Evolutionary conservation across 2,329 filamentous ascomycete species (phyloP), one percentile per base, ranked within the genome.

Genomic region (Alternaria dauci): DNA sequence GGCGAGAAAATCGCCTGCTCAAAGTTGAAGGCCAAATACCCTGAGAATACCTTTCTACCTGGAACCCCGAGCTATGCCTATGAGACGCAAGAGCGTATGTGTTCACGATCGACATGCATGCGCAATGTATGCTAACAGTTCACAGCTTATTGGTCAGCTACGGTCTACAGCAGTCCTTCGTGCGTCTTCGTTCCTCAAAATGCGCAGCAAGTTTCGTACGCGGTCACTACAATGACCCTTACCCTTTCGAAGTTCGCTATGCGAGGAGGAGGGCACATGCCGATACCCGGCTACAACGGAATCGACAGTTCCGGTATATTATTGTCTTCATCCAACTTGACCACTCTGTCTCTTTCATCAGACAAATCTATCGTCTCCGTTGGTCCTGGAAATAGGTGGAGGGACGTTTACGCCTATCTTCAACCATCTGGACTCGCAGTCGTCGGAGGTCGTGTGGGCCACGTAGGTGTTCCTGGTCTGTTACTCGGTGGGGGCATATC

Each of bases 341-440:
- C 63, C 16, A 58, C 65, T 8, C 51, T 74, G 16, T 59, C 58
- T 9, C 66, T 72, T 8, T 71, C 68, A 4, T 41, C 65, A 1
- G 72, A 75, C 62, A 66, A 70, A 44, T 55, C 66, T 1, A 58
- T 51, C 2, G 61, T 76, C 8, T 66, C 59, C 4, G 63, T 77
- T 14, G 75, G 74, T 1, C 65, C 76, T 16, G 76, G 76, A 1
- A 65, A 71, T 9, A 59, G 66, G 43, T 77, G 76, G 75, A 65
- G 65, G 8, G 67, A 76, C 38, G 74, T 77, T 1, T 78, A 68
- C 26, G 63, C 62, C 1, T 65, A 68, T 26, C 58, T 78, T 2
- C 63, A 76, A 28, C 53, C 57, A 11, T 59, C 47, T 4, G 55
- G 60, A 1, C 62, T 76, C 12, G 63, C 66, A 36, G 68, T 70